phyloP scores from a whole-genome alignment of 2,329 filamentous ascomycete genomes.

The Cladophialophora bantiana region DNA sequence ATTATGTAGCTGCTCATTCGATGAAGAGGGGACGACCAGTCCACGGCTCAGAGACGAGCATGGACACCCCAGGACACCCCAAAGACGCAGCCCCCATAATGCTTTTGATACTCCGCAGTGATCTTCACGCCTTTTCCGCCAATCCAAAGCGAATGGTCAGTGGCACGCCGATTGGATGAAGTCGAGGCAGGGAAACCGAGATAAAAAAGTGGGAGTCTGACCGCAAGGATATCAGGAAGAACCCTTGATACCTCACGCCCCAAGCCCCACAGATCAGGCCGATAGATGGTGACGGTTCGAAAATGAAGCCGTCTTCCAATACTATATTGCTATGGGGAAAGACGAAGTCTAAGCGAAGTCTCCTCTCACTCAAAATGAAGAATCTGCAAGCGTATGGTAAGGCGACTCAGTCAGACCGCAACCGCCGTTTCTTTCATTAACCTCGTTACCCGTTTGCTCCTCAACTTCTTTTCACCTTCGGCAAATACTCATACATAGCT shows the following conservation, averaged over 20 bases:
- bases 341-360: background rate
- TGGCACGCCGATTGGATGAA: background rate
- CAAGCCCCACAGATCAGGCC: background rate
- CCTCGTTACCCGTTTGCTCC: background rate
- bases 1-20: background rate
- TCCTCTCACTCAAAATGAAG: background rate
- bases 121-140: background rate
- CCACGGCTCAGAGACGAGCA: background rate
- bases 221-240: background rate
- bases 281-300: too few species aligned
- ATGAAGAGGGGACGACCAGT: background rate
- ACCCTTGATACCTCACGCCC: too few species aligned
- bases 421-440: background rate
- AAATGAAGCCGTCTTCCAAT: too few species aligned
- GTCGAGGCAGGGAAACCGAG: background rate
- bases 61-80: background rate
- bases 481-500: background rate
- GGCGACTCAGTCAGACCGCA: background rate
- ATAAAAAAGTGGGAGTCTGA: background rate
- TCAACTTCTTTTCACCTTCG: background rate
- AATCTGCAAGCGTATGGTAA: background rate
- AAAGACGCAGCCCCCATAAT: too few species aligned
- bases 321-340: too few species aligned
- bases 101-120: too few species aligned
- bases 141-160: background rate